Evolutionary conservation across 306 rosid genomes (phyloP), one percentile per base, ranked within the genome.

Genomic region (Acacia confusa): DNA sequence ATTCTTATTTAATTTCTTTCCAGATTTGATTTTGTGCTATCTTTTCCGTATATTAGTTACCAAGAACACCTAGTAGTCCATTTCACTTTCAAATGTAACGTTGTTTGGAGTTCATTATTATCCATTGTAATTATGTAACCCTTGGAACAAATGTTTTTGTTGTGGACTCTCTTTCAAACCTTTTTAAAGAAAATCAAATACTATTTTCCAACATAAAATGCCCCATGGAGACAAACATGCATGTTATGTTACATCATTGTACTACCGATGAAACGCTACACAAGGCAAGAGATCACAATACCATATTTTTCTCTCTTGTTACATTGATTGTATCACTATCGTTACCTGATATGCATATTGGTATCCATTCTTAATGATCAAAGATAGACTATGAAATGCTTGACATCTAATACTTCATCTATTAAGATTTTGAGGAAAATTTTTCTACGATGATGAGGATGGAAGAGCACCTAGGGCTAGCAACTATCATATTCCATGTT

Each of bases 381-480:
- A 38, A 61, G 71, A 25, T 2, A 50, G 67, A 57, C 64, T 30
- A 43, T n/a, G 41, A 70, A 70, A 81, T 71, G 17, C 41, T 64
- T 80, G 52, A 61, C 15, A 41, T 40, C 53, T 41, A 69, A 12
- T 69, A 27, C 68, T 74, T 69, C 34, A 74, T 68, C 15, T 69
- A 73, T 84, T 34, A 81, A 64, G 24, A 34, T 78, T 78, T 43
- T 71, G 13, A 28, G 79, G 64, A 74, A 86, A 86, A 81, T 76
- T 30, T 84, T 77, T 82, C 84, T 88, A 60, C 75, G 43, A 20
- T 57, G 50, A 71, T 76, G 70, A 67, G 72, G 34, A 50, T 43
- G 60, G 74, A 44, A 52, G 8, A 70, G 25, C 0, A 0, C 74
- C 41, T 25, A 53, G 74, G 66, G 81, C 72, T 77, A 80, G 83